Base-by-base conservation (phyloP, 208 protist genomes). In the Phytomonas sp. region DNA sequence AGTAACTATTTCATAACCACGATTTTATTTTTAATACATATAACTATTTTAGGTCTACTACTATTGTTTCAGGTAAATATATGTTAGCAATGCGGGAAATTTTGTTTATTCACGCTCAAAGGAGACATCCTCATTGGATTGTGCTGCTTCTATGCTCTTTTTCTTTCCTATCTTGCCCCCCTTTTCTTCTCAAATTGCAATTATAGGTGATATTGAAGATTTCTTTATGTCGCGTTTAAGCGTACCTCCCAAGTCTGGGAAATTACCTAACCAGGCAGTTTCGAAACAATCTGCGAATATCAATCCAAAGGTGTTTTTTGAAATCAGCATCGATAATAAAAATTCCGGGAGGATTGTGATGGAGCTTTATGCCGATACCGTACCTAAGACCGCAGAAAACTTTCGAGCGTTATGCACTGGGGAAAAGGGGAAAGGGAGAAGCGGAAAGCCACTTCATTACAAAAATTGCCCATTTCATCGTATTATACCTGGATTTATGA, bases 401-500 rank as follows among this genome's bases (percentile, higher is more conserved):
- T 98, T 98, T 63, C 78, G 88, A 64, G 86, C 84, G 17, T 78
- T 98, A 4, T 93, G 85, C 79, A 98, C 91, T 2, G 93, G 94
- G 17, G 91, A 96, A 65, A 85, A 93, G 67, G 96, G 93, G 46
- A 79, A 80, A 61, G 96, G 96, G 28, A 85, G 84, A 15, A 89
- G 75, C 29, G 96, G 97, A 17, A 98, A 98, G 71, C 84, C 86
- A 5, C 90, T 99, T 9, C 96, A 99, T 76, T 99, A 92, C 90
- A 99, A 99, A 83, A 94, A 92, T 66, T 91, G 69, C 62, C 72
- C 76, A 8, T 99, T 99, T 87, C 98, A 99, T 74, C 89, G 98
- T 68, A 81, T 98, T 34, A 99, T 99, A 68, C 88, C 90, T 8
- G 86, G 89, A 69, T 99, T 99, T 70, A 97, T 98, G 94, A 67